These are phyloP conservation scores for Phytopythium vexans DNA, from an alignment of 352 stramenopile genomes.

Conservation along the genomic window DNA sequence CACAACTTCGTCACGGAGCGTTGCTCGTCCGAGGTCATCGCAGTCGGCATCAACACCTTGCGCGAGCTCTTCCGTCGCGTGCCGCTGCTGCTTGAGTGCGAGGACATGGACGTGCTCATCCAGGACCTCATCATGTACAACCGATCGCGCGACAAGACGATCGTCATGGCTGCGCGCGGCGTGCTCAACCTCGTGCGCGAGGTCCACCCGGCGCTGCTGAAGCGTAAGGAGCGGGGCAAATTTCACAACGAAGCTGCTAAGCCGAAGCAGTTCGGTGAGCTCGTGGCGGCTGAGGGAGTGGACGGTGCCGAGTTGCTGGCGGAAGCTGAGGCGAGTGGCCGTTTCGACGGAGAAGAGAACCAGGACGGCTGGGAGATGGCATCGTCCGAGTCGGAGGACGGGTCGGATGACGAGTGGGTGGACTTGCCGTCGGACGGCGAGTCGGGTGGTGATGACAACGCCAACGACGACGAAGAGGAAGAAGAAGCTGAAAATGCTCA, in stretches of 20 bases:
- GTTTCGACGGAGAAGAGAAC: slow-evolving; percentile 82
- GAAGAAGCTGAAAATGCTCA: slow-evolving; percentile 16
- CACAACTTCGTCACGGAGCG: slow-evolving; percentile 98
- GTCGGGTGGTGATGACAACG: slow-evolving; percentile 35
- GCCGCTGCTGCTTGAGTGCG: slow-evolving; percentile 93
- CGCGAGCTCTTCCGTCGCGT: slow-evolving; percentile 94
- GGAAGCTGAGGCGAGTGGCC: slow-evolving; percentile 63
- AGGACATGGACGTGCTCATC: slow-evolving; percentile 88
- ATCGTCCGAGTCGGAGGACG: slow-evolving; percentile 57
- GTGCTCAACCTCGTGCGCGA: slow-evolving; percentile 97
- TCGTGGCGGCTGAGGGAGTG: slow-evolving; percentile 90
- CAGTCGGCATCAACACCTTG: slow-evolving; percentile 97
- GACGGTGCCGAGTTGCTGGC: slow-evolving; percentile 95
- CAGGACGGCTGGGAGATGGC: slow-evolving; percentile 82
- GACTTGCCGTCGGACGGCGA: slow-evolving; percentile 65
- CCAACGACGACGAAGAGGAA: slow-evolving; percentile 45
- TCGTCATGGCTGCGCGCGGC: slow-evolving; percentile 94
- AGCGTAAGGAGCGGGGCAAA: slow-evolving; percentile 96
- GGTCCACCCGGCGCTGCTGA: slow-evolving; percentile 93
- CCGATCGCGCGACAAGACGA: slow-evolving; percentile 95
- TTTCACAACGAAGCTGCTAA: slow-evolving; percentile 82
- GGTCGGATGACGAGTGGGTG: slow-evolving; percentile 71
- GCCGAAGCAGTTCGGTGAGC: slow-evolving; percentile 89
- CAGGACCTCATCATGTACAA: slow-evolving; percentile 95
- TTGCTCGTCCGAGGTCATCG: slow-evolving; percentile 95